Conservation (phyloP, 768 basidiomycete genomes). For the Ephemerocybe angulata region DNA sequence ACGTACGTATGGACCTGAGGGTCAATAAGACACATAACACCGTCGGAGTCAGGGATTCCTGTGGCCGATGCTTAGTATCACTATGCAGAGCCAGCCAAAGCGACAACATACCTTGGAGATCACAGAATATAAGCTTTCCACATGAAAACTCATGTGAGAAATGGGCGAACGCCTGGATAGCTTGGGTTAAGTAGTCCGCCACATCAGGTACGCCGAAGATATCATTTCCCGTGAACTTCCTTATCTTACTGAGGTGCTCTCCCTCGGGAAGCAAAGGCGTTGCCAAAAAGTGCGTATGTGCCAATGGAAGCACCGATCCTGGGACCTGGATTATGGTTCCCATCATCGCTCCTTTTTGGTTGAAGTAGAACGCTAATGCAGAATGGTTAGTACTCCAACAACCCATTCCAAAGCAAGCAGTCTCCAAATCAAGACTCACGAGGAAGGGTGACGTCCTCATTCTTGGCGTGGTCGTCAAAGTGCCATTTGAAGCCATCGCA, state of each 20-base stretch:
- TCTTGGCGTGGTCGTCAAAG: conserved; percentile 16
- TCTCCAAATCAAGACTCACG: neutral
- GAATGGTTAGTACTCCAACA: neutral
- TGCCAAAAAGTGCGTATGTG: conserved; percentile 22
- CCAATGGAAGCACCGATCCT: conserved; percentile 12
- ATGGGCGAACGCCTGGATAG: conserved; percentile 26
- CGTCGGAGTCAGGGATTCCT: neutral
- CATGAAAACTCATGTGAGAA: conserved; percentile 22
- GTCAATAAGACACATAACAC: neutral
- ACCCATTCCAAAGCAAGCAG: conserved; percentile 5
- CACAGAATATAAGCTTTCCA: conserved; percentile 19
- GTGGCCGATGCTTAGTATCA: too few relatives aligned
- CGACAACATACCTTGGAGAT: conserved; percentile 25
- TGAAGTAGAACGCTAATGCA: conserved; percentile 25
- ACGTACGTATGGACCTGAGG: conserved; percentile 62
- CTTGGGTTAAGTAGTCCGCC: conserved; percentile 9
- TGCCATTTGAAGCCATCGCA: conserved; percentile 16
- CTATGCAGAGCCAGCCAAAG: too few relatives aligned
- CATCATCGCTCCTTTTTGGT: conserved; percentile 19
- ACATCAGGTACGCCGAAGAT: conserved; percentile 18
- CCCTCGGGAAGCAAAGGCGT: conserved; percentile 25
- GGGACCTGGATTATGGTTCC: conserved; percentile 11
- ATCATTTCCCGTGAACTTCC: conserved; percentile 29
- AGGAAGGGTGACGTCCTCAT: too few relatives aligned
- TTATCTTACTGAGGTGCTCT: conserved; percentile 13